phyloP scores from a whole-genome alignment of 2,329 filamentous ascomycete species.

The Diaporthe citrichinensis region DNA sequence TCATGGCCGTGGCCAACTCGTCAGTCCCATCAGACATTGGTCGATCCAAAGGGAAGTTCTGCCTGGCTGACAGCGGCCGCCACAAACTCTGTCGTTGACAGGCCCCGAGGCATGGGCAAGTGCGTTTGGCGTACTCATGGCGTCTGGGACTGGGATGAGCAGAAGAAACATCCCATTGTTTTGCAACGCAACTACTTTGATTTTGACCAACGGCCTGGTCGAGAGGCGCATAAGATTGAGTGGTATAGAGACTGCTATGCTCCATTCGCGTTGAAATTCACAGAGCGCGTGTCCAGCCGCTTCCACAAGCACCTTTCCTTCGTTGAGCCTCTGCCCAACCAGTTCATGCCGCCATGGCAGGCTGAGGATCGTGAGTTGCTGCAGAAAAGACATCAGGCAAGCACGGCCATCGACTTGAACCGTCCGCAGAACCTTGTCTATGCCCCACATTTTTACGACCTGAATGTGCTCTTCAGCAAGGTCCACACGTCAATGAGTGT shows the following conservation, averaged over 20 bases:
- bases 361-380: conserved; percentile 43
- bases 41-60: conserved; percentile 55
- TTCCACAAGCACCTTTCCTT: conserved; percentile 52
- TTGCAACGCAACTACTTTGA: conserved; percentile 54
- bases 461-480: conserved; percentile 57
- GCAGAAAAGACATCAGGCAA: conserved; percentile 46
- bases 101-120: conserved; percentile 49
- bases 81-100: conserved; percentile 42
- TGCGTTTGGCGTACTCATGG: conserved; percentile 58
- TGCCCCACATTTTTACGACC: conserved; percentile 59
- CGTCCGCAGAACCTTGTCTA: conserved; percentile 55
- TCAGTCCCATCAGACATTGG: conserved; percentile 51
- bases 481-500: conserved; percentile 54
- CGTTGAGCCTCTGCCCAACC: conserved; percentile 58
- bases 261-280: conserved; percentile 55
- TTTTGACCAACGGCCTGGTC: conserved; percentile 54
- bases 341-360: conserved; percentile 57
- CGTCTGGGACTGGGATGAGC: conserved; percentile 54
- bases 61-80: conserved; percentile 49
- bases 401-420: conserved; percentile 47
- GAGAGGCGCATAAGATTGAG: conserved; percentile 53
- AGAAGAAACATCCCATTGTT: conserved; percentile 48
- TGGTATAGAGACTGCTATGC: conserved; percentile 60
- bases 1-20: conserved; percentile 59
- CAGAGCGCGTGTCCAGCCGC: conserved; percentile 51